A percentile compares a stretch with the other conserved stretches of the same genome.
These are phyloP conservation scores for Plasmopara muralis DNA, from an alignment of 352 stramenopile genomes.

Conservation along the genomic window DNA sequence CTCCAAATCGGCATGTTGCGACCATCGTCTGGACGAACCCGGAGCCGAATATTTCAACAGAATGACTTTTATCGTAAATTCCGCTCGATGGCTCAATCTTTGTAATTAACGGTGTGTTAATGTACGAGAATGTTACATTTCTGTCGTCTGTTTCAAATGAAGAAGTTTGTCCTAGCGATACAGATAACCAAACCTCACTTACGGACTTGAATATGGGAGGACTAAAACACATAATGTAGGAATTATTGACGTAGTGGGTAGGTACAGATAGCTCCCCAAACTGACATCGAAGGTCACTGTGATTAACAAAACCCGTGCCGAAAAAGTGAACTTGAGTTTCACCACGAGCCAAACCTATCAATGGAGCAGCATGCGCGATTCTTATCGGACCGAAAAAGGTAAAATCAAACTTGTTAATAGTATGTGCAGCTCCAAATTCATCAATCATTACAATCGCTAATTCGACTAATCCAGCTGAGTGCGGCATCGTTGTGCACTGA, in stretches of 20 bases:
- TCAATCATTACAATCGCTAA: slow-evolving; percentile 18
- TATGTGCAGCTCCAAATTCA: neutral
- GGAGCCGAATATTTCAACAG: slow-evolving; percentile 16
- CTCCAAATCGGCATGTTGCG: slow-evolving; percentile 25
- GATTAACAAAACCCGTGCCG: slow-evolving; percentile 34
- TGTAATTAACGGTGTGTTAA: slow-evolving; percentile 21
- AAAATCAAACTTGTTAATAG: slow-evolving; percentile 27
- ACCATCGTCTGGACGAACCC: slow-evolving; percentile 19
- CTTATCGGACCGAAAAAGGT: slow-evolving; percentile 31
- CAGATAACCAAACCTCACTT: slow-evolving; percentile 10
- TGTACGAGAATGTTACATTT: slow-evolving; percentile 25
- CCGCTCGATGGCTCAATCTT: slow-evolving; percentile 21
- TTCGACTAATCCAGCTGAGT: slow-evolving; percentile 14
- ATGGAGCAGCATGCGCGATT: slow-evolving; percentile 15
- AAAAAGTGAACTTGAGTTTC: slow-evolving; percentile 21
- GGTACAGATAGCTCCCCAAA: slow-evolving; percentile 25
- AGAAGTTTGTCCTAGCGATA: slow-evolving; percentile 21
- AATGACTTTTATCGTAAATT: slow-evolving; percentile 19
- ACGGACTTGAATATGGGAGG: slow-evolving; percentile 24
- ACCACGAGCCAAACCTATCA: slow-evolving; percentile 22
- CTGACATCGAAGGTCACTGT: slow-evolving; percentile 25
- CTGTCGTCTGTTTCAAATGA: slow-evolving; percentile 6
- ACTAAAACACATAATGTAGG: slow-evolving; percentile 21
- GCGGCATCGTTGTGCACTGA: slow-evolving; percentile 26
- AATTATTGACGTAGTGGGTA: slow-evolving; percentile 25